Conservation (phyloP, 208 protist species). For the Endotrypanum monterogeii region DNA sequence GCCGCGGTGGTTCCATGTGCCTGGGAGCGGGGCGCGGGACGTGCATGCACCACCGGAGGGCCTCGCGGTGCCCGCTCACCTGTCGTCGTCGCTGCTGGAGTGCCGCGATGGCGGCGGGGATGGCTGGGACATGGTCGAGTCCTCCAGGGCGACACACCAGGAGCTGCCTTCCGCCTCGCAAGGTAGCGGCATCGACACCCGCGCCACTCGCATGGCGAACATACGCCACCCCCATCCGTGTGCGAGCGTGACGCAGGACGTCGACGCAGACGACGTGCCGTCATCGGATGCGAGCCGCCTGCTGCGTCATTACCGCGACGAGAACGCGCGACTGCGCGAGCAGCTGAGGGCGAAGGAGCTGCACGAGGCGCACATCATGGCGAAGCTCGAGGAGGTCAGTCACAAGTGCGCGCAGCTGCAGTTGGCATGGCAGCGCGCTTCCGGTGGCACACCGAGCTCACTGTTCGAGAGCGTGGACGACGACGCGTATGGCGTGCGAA, state of each 20-base stretch:
- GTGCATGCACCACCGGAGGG: neutral
- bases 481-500: neutral
- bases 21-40: constrained; percentile 5
- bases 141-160: neutral
- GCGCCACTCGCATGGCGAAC: neutral
- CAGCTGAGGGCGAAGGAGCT: constrained; percentile 54
- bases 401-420: constrained; percentile 11
- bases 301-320: constrained; percentile 43
- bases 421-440: constrained; percentile 17
- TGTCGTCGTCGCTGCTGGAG: neutral
- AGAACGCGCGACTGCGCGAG: constrained; percentile 64
- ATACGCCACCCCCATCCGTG: neutral
- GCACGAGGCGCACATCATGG: constrained; percentile 47
- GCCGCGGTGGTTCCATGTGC: constrained; percentile 26
- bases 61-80: neutral
- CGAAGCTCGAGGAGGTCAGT: constrained; percentile 40
- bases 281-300: constrained; percentile 30
- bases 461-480: constrained; percentile 8
- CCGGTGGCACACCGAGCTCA: neutral
- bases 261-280: neutral
- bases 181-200: neutral
- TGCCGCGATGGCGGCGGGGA: neutral
- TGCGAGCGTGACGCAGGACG: neutral
- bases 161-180: neutral
- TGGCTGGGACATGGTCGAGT: neutral